These are phyloP conservation scores for Lactarius pseudohatsudake DNA, from an alignment of 768 basidiomycete genomes.

Conservation along the genomic window DNA sequence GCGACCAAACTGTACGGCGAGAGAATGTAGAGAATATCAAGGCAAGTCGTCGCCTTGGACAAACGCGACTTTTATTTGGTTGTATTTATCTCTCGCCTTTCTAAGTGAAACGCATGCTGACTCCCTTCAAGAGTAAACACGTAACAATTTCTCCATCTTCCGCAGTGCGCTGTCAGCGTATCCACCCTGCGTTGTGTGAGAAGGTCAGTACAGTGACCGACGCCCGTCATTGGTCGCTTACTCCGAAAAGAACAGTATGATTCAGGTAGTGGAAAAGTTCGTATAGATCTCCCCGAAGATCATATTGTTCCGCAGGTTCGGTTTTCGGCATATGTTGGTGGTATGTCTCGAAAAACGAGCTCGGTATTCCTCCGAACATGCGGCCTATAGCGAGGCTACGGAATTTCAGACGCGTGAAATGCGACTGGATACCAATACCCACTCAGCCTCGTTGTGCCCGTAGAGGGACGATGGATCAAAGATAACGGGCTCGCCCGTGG, in stretches of 20 bases:
- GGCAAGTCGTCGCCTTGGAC: neutral
- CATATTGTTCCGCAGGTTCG: constrained; percentile 64
- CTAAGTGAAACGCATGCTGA: neutral
- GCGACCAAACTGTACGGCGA: neutral
- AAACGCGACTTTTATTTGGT: constrained; percentile 13
- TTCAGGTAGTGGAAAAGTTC: constrained; percentile 82
- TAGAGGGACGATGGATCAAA: constrained; percentile 80
- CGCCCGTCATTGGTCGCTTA: constrained; percentile 39
- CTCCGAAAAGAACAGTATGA: constrained; percentile 77
- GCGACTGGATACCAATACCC: constrained; percentile 32
- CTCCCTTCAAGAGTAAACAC: constrained; percentile 32
- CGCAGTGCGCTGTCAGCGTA: constrained; percentile 55
- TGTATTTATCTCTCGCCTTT: constrained; percentile 15
- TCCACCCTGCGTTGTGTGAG: constrained; percentile 36
- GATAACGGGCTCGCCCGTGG: constrained; percentile 59
- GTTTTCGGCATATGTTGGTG: constrained; percentile 62
- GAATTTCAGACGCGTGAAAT: constrained; percentile 2
- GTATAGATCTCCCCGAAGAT: constrained; percentile 64
- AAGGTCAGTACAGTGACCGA: constrained; percentile 5
- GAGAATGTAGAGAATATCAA: neutral
- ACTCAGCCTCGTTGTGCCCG: constrained; percentile 85
- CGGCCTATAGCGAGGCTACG: constrained; percentile 70
- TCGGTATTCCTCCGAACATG: constrained; percentile 76
- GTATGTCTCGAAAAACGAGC: constrained; percentile 62
- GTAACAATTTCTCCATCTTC: constrained; percentile 48